Evolutionary conservation across 208 protist genomes (phyloP).

Genomic region (Trypanosoma rangeli): DNA sequence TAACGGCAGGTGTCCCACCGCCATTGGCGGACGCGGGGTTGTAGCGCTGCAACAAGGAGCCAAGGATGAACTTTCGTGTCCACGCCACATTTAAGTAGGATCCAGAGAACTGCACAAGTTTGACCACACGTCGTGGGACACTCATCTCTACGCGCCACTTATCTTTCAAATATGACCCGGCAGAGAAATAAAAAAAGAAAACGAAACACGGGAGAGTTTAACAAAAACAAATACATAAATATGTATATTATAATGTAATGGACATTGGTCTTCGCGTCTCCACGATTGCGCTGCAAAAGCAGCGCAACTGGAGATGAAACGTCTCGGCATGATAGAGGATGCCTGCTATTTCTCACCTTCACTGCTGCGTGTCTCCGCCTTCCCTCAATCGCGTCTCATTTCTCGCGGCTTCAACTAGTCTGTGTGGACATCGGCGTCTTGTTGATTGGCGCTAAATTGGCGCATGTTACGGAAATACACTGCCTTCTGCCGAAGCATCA

Average conservation of each 20-base stretch:
- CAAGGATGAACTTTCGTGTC: constrained; percentile 83
- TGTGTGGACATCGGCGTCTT: constrained; percentile 72
- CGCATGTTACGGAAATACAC: constrained; percentile 82
- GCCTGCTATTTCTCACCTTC: background rate
- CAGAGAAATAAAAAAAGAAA: constrained; percentile 4
- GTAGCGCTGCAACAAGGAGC: constrained; percentile 71
- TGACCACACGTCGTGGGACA: constrained; percentile 9
- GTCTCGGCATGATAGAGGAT: background rate
- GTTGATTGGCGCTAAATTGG: constrained; percentile 68
- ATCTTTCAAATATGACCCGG: background rate
- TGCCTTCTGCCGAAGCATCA: constrained; percentile 81
- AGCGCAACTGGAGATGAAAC: too few relatives aligned
- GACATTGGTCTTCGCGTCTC: background rate
- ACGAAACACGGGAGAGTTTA: constrained; percentile 11
- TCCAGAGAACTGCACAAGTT: constrained; percentile 62
- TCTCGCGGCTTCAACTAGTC: constrained; percentile 33
- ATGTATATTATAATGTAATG: background rate
- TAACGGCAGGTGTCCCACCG: background rate
- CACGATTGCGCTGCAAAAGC: background rate
- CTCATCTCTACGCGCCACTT: constrained; percentile 8
- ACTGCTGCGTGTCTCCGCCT: background rate
- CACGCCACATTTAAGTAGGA: constrained; percentile 54
- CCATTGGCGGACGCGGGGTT: constrained; percentile 26
- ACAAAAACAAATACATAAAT: constrained; percentile 10
- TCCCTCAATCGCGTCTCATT: background rate